These are phyloP conservation scores for Kodamaea sagamina DNA, from an alignment of 805 yeast species.

Conservation along the genomic window DNA sequence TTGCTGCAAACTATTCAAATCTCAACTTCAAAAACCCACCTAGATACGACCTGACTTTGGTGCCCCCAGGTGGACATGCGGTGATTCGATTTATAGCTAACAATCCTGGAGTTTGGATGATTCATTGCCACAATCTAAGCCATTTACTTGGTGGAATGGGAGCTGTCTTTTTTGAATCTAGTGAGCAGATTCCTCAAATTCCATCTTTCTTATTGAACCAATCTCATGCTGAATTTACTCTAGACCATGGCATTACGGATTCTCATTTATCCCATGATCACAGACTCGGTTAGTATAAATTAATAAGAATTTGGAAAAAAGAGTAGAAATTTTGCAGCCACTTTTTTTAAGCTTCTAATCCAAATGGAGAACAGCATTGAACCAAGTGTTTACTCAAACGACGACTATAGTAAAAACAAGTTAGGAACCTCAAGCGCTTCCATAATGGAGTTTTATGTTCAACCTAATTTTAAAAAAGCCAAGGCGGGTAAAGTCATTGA, in stretches of 20 bases:
- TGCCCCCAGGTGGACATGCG: conserved; percentile 35
- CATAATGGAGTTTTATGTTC: not conserved
- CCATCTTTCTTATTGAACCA: conserved; percentile 11
- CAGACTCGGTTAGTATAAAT: conserved; percentile 10
- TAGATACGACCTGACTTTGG: conserved; percentile 27
- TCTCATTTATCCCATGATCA: conserved; percentile 8
- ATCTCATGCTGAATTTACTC: conserved; percentile 16
- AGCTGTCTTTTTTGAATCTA: conserved; percentile 21
- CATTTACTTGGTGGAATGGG: conserved; percentile 38
- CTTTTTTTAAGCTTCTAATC: conserved; percentile 3
- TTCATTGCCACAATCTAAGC: conserved; percentile 39
- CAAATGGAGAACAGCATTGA: not conserved
- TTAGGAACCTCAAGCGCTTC: not conserved
- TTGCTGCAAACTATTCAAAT: conserved; percentile 18
- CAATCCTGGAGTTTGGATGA: conserved; percentile 34
- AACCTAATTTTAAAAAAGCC: not conserved
- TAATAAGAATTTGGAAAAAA: not conserved
- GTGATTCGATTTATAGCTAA: conserved; percentile 33
- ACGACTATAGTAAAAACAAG: too few species aligned
- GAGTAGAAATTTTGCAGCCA: conserved; percentile 4
- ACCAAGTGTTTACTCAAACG: too few species aligned
- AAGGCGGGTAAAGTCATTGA: not conserved
- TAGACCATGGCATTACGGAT: conserved; percentile 3
- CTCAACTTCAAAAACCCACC: conserved; percentile 26
- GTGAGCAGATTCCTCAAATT: conserved; percentile 16